A percentile compares a stretch with the other conserved stretches of the same genome.
These are phyloP conservation scores for Aspergillus neoniger DNA, from an alignment of 2,329 filamentous ascomycete species.

Conservation along the genomic window DNA sequence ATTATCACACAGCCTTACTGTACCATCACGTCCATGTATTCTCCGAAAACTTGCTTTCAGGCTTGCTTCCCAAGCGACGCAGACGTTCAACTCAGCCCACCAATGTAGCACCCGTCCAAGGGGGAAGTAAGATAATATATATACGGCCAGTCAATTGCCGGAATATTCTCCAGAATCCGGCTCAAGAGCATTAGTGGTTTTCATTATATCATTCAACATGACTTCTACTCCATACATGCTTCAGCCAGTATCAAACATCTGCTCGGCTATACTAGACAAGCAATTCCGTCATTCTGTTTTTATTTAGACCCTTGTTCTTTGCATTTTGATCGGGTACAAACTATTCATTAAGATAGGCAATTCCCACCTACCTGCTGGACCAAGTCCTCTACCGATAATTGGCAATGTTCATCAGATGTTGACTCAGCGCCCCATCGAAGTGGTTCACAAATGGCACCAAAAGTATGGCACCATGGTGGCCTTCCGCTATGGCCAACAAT, in stretches of 20 bases:
- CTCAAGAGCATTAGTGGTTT: too few relatives aligned
- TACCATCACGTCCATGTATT: too few relatives aligned
- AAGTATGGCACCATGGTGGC: neutral
- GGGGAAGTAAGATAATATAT: too few relatives aligned
- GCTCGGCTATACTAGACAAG: neutral
- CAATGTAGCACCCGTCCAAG: too few relatives aligned
- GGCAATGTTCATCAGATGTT: constrained; percentile 1
- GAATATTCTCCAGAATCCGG: too few relatives aligned
- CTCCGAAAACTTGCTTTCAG: too few relatives aligned
- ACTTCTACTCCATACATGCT: neutral
- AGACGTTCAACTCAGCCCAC: too few relatives aligned
- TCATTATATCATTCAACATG: neutral
- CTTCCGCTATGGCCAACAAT: neutral
- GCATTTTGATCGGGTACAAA: neutral
- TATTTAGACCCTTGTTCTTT: neutral
- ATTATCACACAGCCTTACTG: too few relatives aligned
- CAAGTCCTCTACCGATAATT: neutral
- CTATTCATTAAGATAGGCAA: fast-evolving
- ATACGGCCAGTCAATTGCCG: too few relatives aligned
- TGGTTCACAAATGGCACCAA: neutral
- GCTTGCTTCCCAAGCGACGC: too few relatives aligned
- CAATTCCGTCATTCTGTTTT: fast-evolving
- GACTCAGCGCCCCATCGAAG: neutral
- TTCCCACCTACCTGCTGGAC: neutral
- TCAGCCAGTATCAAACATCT: neutral